Evolutionary conservation across 768 basidiomycete species (phyloP).

Genomic region (Serendipita sp.): DNA sequence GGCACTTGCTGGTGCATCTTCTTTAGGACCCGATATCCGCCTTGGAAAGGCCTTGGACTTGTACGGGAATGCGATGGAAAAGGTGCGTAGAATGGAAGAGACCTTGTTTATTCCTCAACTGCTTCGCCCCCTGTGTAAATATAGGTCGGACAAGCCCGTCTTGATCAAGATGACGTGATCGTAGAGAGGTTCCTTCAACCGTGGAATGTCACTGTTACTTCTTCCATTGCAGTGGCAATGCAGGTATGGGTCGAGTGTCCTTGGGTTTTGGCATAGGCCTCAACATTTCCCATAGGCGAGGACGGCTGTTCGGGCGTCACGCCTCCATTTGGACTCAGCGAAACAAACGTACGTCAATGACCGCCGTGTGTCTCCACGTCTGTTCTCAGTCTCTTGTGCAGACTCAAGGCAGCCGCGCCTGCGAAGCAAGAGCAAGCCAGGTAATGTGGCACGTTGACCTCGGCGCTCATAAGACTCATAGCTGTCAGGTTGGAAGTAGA

Average conservation of each 20-base stretch:
- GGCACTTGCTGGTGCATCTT: conserved; percentile 28
- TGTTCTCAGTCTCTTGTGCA: conserved; percentile 18
- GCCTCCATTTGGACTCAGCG: conserved; percentile 80
- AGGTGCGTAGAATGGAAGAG: conserved; percentile 20
- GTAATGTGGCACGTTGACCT: conserved; percentile 11
- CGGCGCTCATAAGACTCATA: neutral
- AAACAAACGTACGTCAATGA: conserved; percentile 53
- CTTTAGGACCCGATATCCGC: conserved; percentile 40
- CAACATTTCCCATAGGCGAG: conserved; percentile 31
- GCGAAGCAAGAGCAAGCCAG: conserved; percentile 80
- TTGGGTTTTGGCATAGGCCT: no score
- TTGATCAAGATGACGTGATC: conserved; percentile 66
- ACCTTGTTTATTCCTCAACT: neutral
- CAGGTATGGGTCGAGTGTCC: conserved; percentile 23
- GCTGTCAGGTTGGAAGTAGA: conserved; percentile 56
- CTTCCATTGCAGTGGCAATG: conserved; percentile 76
- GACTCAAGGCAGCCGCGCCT: conserved; percentile 62
- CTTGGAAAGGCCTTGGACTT: conserved; percentile 62
- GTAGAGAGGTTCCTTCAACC: conserved; percentile 52
- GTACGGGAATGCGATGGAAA: conserved; percentile 75
- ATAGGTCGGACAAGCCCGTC: conserved; percentile 50
- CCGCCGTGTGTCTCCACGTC: conserved; percentile 8
- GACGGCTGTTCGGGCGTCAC: conserved; percentile 59
- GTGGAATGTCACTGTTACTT: conserved; percentile 77
- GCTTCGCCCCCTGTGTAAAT: neutral